Base-by-base conservation (phyloP, 2,329 filamentous ascomycete genomes). In the Neofusicoccum parvum region DNA sequence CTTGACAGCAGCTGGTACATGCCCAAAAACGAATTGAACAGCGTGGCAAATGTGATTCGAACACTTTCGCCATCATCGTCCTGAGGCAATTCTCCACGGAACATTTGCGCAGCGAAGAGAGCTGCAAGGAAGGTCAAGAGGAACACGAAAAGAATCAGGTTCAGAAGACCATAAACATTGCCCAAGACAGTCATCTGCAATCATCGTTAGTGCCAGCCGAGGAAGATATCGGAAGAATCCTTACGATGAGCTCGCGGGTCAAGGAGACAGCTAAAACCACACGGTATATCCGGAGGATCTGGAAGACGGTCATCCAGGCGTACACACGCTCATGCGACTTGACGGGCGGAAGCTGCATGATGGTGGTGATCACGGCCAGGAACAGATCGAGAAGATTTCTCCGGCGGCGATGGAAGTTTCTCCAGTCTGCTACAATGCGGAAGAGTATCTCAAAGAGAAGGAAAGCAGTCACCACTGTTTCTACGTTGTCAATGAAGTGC, bases 1-100 rank as follows among this genome's bases (percentile, higher is more conserved):
- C 92, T 97, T 10, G 95, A 97, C 50, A 99, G 81, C 36, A 99
- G 88, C 78, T 97, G 92, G 75, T 99, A 99, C 93, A 99, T 98
- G 65, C 94, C 95, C 15, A 99, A 83, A 74, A 99, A 99, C 0
- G 93, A 91, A 74, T 98, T 98, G 81, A 90, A 99, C 41, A 99
- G 95, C 45, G 92, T 92, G 74, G 88, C 88, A 76, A 99, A 99
- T 0, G 92, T 91, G 48, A 95, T 87, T 23, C 85, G 80, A 67
- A 91, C 88, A 2, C 85, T 78, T 2, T 90, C 81, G 2, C 88
- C 90, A n/a, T 79, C 75, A 69, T 92, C 87, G n/a, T 82, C 71
- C 37, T 83, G 72, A 0, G 92, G 90, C 34, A 98, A 86, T 71
- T 96, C 90, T 36, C 94, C 94, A 41, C 95, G 90, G 73, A 99